Base-by-base conservation (phyloP, 2,329 filamentous ascomycete genomes). In the Ascochyta lentis region DNA sequence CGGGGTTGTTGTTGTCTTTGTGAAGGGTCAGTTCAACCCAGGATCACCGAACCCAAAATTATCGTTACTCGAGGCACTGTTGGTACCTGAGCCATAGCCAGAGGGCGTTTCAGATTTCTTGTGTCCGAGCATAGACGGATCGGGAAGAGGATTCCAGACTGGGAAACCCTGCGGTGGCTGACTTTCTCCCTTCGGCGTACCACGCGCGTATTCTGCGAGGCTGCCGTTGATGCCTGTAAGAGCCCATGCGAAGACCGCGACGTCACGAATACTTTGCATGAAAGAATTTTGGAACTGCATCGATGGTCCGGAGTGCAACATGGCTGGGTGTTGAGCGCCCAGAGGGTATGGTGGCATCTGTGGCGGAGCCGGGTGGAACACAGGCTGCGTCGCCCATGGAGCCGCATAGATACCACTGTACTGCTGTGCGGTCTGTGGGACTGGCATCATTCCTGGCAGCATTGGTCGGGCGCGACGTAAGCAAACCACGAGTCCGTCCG, bases 221-320 rank as follows among this genome's bases (percentile, higher is more conserved):
- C 86, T 88, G 13, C 89, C 89, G 71, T 95, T 94, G 78, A 93
- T 93, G 22, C 90, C 90, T 23, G 87, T 86, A 10, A 94, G 77
- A 1, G 88, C 89, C 91, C 91, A 96, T 9, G 91, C 91, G 71
- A 96, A 95, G n/a, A 95, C 89, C 1, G 90, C 91, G 43, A 93
- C 89, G 49, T 95, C 91, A 53, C 89, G 87, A 62, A 96, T 96
- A 3, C 88, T 89, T 50, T 84, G 82, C 89, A 95, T 91, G 66
- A 95, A 86, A 49, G 86, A 83, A 24, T 86, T 82, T 42, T 75
- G 71, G 48, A 67, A 58, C 38, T 69, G 60, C 37, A 68, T 27
- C 16, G 83, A 79, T 34, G 85, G 85, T 12, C 59, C 63, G 23
- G 64, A n/a, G 83, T 83, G 59, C 81, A 74, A 67, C 66, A 80